These are phyloP conservation scores for Hypoxylon sp. DNA, from an alignment of 2,329 filamentous ascomycete species.

Conservation along the genomic window DNA sequence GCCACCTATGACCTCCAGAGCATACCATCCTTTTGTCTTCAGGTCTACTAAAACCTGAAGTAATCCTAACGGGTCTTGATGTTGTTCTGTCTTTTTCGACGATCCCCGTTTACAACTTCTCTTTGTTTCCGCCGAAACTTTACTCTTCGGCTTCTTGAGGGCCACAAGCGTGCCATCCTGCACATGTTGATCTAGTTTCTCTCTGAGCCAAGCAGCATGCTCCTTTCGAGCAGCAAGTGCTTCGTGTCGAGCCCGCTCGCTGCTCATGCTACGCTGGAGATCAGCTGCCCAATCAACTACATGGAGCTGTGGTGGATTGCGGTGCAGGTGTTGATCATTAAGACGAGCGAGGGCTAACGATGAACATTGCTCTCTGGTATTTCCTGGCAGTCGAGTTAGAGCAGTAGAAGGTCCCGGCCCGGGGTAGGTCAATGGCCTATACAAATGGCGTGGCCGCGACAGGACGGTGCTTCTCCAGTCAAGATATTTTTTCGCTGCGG, in stretches of 20 bases:
- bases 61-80: conserved; percentile 83
- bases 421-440: conserved; percentile 51
- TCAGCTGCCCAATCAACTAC: conserved; percentile 86
- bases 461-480: conserved; percentile 67
- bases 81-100: conserved; percentile 47
- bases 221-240: conserved; percentile 70
- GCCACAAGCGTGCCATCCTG: conserved; percentile 72
- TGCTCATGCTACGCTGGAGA: conserved; percentile 79
- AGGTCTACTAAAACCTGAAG: conserved; percentile 76
- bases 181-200: conserved; percentile 74
- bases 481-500: conserved; percentile 83
- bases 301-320: conserved; percentile 63
- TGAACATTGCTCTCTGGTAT: conserved; percentile 49
- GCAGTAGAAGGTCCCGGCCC: conserved; percentile 22
- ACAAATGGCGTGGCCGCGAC: conserved; percentile 51
- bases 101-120: conserved; percentile 23
- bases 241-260: conserved; percentile 78
- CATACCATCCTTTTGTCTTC: conserved; percentile 71
- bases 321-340: conserved; percentile 56
- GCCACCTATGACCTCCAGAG: conserved; percentile 79
- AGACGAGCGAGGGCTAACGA: conserved; percentile 72
- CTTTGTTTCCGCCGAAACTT: conserved; percentile 46
- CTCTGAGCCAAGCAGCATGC: conserved; percentile 75
- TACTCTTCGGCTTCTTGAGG: conserved; percentile 54
- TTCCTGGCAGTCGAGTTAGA: conserved; percentile 23